phyloP scores from a whole-genome alignment of 2,329 filamentous ascomycete genomes.

The Fusarium oxysporum region DNA sequence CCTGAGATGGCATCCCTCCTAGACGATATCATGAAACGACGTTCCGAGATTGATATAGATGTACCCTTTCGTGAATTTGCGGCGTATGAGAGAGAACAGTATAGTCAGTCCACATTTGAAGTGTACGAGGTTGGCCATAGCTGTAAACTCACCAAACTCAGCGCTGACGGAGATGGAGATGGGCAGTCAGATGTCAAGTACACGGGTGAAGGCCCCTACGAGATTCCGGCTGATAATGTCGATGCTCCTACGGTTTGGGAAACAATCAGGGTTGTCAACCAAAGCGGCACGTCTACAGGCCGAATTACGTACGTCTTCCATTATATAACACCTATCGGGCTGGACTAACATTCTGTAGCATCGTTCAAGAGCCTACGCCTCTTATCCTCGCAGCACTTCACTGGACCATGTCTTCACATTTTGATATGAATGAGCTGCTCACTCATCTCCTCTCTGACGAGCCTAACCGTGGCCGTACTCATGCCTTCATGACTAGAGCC shows the following conservation, averaged over 20 bases:
- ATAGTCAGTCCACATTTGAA: slow-evolving; percentile 65
- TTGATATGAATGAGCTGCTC: slow-evolving; percentile 73
- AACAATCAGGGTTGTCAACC: slow-evolving; percentile 54
- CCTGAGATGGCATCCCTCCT: slow-evolving; percentile 53
- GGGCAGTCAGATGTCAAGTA: slow-evolving; percentile 43
- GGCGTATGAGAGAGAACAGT: slow-evolving; percentile 52
- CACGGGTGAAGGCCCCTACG: slow-evolving; percentile 41
- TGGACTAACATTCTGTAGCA: slow-evolving; percentile 50
- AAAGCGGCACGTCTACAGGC: slow-evolving; percentile 59
- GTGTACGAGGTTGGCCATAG: slow-evolving; percentile 67
- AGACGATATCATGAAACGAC: slow-evolving; percentile 51
- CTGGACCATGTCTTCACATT: slow-evolving; percentile 66
- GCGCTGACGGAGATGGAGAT: slow-evolving; percentile 44
- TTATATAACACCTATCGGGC: too few relatives aligned
- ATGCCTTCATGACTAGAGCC: slow-evolving; percentile 63
- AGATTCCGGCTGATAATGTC: slow-evolving; percentile 47
- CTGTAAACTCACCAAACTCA: slow-evolving; percentile 52
- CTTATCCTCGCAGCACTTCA: slow-evolving; percentile 70
- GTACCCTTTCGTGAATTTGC: slow-evolving; percentile 51
- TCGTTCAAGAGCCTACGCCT: slow-evolving; percentile 70
- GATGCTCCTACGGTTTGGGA: slow-evolving; percentile 58
- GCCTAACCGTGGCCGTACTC: slow-evolving; percentile 56
- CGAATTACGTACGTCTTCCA: slow-evolving; percentile 64
- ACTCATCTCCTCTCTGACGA: slow-evolving; percentile 63
- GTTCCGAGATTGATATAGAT: slow-evolving; percentile 49